A percentile compares a stretch with the other conserved stretches of the same genome.
Conservation (phyloP, 75 land plant genomes). For the Pinus albicaulis region DNA sequence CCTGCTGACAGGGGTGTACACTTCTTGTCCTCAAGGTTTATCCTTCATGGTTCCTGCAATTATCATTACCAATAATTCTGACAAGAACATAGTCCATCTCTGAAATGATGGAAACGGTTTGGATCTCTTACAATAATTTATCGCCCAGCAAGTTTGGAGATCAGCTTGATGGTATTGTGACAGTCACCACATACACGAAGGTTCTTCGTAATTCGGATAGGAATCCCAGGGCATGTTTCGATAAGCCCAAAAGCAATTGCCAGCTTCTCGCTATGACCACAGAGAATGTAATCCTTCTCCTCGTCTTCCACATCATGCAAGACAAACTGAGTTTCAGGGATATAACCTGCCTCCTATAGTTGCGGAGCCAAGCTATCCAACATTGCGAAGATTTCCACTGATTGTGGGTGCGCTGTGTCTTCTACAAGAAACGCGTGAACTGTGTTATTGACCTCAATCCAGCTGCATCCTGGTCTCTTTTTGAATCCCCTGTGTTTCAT, state of each 20-base stretch:
- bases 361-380: not conserved
- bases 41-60: too few relatives aligned
- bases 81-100: not conserved
- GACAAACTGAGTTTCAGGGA: not conserved
- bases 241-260: not conserved
- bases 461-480: not conserved
- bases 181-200: not conserved
- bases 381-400: not conserved
- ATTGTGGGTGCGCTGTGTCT: not conserved
- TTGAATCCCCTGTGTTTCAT: not conserved
- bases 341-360: not conserved
- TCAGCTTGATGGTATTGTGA: not conserved
- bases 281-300: not conserved
- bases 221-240: not conserved
- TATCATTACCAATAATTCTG: not conserved
- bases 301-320: not conserved
- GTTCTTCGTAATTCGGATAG: not conserved
- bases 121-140: not conserved
- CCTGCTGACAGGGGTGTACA: too few relatives aligned
- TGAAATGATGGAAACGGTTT: slow-evolving; percentile 2
- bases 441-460: not conserved
- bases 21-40: too few relatives aligned
- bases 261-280: not conserved
- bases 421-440: not conserved
- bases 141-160: not conserved